Percentiles rank a stretch among this genome's conserved stretches.
phyloP scores from a whole-genome alignment of 2,329 filamentous ascomycete species.

The Cladosporium sp. region DNA sequence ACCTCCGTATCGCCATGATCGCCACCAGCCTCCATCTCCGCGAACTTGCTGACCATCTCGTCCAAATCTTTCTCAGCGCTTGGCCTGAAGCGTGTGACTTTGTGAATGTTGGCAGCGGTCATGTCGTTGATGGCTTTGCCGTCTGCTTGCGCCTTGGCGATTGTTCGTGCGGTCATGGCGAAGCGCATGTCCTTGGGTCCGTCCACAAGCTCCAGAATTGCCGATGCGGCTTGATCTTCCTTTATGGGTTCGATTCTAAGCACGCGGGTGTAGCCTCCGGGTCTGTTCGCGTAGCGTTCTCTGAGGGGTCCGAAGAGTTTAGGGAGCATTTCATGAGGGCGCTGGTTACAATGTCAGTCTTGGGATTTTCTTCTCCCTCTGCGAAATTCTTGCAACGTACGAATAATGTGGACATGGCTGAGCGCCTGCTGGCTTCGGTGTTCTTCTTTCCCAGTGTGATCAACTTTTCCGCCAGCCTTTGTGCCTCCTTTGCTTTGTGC shows the following conservation, averaged over 20 bases:
- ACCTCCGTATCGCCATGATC: constrained; percentile 31
- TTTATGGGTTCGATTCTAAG: constrained; percentile 86
- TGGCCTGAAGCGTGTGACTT: constrained; percentile 73
- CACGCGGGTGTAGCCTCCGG: constrained; percentile 92
- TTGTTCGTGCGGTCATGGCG: constrained; percentile 81
- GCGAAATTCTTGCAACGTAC: constrained; percentile 47
- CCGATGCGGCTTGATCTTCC: constrained; percentile 80
- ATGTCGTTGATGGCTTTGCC: constrained; percentile 61
- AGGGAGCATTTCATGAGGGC: constrained; percentile 64
- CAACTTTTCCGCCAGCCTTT: constrained; percentile 87
- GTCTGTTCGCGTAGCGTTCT: constrained; percentile 70
- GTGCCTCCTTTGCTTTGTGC: constrained; percentile 95
- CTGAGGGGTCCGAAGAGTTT: constrained; percentile 85
- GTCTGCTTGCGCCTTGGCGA: constrained; percentile 55
- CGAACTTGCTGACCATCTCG: constrained; percentile 47
- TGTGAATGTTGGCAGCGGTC: constrained; percentile 73
- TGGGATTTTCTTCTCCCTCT: not conserved
- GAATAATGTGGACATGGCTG: constrained; percentile 71
- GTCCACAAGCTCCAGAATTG: constrained; percentile 92
- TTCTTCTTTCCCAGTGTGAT: constrained; percentile 93
- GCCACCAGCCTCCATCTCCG: constrained; percentile 29
- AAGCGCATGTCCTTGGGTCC: constrained; percentile 92
- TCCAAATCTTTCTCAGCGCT: constrained; percentile 66
- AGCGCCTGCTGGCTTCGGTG: constrained; percentile 71
- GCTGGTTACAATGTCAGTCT: constrained; percentile 43